Evolutionary conservation across 768 basidiomycete species (phyloP).

Genomic region (Kwoniella dendrophila): DNA sequence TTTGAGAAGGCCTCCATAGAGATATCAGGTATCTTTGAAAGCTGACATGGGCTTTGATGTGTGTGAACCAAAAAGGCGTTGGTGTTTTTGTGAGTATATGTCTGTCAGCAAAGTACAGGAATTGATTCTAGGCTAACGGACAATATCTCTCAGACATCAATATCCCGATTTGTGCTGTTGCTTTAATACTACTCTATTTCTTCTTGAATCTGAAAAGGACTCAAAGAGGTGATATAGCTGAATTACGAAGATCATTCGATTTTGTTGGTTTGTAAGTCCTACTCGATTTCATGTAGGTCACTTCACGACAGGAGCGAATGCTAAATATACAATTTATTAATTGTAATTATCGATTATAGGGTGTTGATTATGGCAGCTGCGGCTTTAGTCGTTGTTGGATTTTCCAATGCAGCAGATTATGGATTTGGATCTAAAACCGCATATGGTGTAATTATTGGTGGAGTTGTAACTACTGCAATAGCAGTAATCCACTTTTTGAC

Average conservation of each 20-base stretch:
- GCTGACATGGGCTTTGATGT: not conserved
- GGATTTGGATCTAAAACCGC: constrained; percentile 49
- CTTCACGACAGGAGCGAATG: not conserved
- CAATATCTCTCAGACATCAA: constrained; percentile 43
- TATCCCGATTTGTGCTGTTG: constrained; percentile 53
- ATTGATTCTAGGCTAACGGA: not conserved
- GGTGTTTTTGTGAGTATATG: constrained; percentile 46
- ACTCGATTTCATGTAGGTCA: not conserved
- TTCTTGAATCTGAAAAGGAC: constrained; percentile 56
- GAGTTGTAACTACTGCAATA: constrained; percentile 24
- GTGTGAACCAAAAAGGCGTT: constrained; percentile 29
- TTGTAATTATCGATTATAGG: constrained; percentile 13
- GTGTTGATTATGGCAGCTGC: constrained; percentile 52
- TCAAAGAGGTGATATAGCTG: constrained; percentile 27
- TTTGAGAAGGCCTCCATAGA: not conserved
- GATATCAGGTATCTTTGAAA: not conserved
- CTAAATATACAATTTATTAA: too few species aligned
- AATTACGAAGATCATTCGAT: constrained; percentile 55
- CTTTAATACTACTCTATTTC: constrained; percentile 52
- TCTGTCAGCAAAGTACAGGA: not conserved
- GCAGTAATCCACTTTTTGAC: constrained; percentile 36
- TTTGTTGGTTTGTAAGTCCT: constrained; percentile 55
- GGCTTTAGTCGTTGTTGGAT: constrained; percentile 55
- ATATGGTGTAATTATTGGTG: constrained; percentile 54
- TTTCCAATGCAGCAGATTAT: constrained; percentile 49